Evolutionary conservation across 2,329 filamentous ascomycete genomes (phyloP).

Genomic region (Cercospora zeae-maydis): DNA sequence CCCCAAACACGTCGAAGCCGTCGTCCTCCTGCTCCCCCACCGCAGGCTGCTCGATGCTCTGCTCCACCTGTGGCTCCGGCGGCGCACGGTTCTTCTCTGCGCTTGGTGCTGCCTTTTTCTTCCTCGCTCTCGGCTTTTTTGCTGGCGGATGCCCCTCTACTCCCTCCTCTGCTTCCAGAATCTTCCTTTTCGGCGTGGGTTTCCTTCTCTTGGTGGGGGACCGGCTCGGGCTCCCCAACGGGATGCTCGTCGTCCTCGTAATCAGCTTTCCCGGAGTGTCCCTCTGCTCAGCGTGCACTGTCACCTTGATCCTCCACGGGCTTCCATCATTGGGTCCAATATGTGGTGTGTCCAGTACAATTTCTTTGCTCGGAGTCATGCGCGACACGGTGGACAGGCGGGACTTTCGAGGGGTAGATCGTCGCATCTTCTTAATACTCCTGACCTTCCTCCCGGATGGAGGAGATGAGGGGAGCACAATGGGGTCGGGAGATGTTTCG

Average conservation of each 20-base stretch:
- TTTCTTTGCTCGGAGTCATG: conserved; percentile 44
- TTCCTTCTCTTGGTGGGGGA: conserved; percentile 23
- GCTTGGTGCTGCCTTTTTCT: conserved; percentile 33
- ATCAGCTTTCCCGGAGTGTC: conserved; percentile 23
- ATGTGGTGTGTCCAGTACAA: conserved; percentile 43
- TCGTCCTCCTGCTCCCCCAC: not conserved
- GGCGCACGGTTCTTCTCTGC: conserved; percentile 13
- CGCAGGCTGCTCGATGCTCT: conserved; percentile 5
- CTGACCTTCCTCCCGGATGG: conserved; percentile 18
- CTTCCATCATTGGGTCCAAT: conserved; percentile 36
- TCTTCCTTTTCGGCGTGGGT: conserved; percentile 31
- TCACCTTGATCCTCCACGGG: conserved; percentile 51
- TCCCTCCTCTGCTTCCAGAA: conserved; percentile 18
- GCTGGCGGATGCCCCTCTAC: not conserved
- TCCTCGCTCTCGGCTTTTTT: conserved; percentile 18
- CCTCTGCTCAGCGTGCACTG: conserved; percentile 47
- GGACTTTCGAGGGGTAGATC: conserved; percentile 13
- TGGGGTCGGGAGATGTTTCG: conserved; percentile 35
- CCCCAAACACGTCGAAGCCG: not conserved
- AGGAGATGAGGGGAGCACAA: conserved; percentile 36
- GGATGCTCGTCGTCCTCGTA: conserved; percentile 39
- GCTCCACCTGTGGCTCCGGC: not conserved
- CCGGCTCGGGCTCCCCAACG: conserved; percentile 37
- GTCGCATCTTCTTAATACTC: conserved; percentile 1
- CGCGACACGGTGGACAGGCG: conserved; percentile 14